phyloP scores from a whole-genome alignment of 257 asterid species.

The Cordia subcordata region DNA sequence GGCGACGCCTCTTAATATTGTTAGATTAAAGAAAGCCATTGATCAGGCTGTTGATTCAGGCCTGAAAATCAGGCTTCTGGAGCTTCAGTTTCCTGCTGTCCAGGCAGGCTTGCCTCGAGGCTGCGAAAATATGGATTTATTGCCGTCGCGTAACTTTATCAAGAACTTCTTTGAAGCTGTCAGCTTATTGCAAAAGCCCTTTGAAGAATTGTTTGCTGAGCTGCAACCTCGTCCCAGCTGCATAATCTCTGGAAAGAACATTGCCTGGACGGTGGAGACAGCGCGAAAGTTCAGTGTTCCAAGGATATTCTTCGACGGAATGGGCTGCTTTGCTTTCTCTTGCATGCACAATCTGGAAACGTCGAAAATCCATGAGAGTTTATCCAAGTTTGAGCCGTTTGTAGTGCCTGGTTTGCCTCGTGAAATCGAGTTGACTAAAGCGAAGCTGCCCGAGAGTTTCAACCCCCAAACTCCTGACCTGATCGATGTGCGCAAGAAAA shows the following conservation, averaged over 20 bases:
- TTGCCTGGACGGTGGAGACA: conserved; percentile 33
- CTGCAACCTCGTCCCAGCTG: conserved; percentile 38
- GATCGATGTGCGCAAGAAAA: not conserved
- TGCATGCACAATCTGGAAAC: conserved; percentile 16
- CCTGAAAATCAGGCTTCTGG: conserved; percentile 17
- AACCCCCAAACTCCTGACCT: not conserved
- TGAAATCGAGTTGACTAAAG: conserved; percentile 36
- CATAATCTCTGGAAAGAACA: conserved; percentile 32
- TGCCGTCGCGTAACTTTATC: conserved; percentile 17
- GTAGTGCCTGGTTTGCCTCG: conserved; percentile 44
- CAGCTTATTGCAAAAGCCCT: conserved; percentile 29
- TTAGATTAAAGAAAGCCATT: conserved; percentile 15
- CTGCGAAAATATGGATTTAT: conserved; percentile 42
- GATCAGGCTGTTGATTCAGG: conserved; percentile 25
- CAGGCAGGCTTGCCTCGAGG: conserved; percentile 47
- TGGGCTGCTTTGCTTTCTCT: conserved; percentile 30
- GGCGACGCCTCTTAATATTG: conserved; percentile 35
- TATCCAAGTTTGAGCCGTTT: conserved; percentile 25
- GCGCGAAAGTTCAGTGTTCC: conserved; percentile 36
- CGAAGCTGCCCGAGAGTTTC: conserved; percentile 26
- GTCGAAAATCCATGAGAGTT: not conserved
- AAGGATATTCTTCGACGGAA: conserved; percentile 40
- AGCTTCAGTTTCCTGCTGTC: conserved; percentile 31
- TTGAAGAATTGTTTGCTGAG: conserved; percentile 28
- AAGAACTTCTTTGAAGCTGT: conserved; percentile 31